A percentile compares a stretch with the other conserved stretches of the same genome.
phyloP scores from a whole-genome alignment of 1,284 basidiomycete species.

The Heterobasidion annosum region DNA sequence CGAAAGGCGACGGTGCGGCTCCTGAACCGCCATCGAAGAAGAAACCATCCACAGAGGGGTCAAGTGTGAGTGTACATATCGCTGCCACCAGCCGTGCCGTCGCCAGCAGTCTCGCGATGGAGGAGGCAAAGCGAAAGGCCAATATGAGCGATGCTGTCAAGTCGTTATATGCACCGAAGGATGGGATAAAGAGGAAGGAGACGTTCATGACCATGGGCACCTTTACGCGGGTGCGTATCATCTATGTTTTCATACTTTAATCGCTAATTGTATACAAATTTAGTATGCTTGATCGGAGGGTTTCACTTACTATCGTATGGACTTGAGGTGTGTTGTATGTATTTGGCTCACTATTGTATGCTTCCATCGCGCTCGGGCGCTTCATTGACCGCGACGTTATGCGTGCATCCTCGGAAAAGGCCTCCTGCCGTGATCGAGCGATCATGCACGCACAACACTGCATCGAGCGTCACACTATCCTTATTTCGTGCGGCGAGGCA shows the following conservation, averaged over 20 bases:
- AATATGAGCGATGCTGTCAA: constrained; percentile 70
- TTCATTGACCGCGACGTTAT: too few relatives aligned
- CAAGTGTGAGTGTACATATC: constrained; percentile 41
- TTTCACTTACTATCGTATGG: not conserved
- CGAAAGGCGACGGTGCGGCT: not conserved
- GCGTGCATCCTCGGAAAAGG: too few relatives aligned
- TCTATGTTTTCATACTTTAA: not conserved
- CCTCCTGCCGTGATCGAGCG: too few relatives aligned
- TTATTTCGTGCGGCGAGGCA: too few relatives aligned
- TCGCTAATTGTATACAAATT: not conserved
- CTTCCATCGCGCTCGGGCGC: too few relatives aligned
- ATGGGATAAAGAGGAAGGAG: constrained; percentile 50
- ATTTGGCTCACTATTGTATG: too few relatives aligned
- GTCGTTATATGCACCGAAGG: constrained; percentile 52
- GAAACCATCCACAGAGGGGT: constrained; percentile 25
- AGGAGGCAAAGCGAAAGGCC: constrained; percentile 69
- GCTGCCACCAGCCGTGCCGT: constrained; percentile 53
- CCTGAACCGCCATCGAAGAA: constrained; percentile 32
- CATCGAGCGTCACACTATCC: too few relatives aligned
- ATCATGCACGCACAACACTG: too few relatives aligned
- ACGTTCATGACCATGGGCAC: constrained; percentile 80
- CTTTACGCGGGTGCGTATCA: constrained; percentile 62
- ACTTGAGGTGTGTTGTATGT: not conserved
- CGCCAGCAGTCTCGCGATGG: constrained; percentile 51
- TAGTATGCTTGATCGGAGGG: not conserved